Evolutionary conservation across 2,329 filamentous ascomycete species (phyloP), one percentile per base, ranked within the genome.

Genomic region (Emmonsia crescens): DNA sequence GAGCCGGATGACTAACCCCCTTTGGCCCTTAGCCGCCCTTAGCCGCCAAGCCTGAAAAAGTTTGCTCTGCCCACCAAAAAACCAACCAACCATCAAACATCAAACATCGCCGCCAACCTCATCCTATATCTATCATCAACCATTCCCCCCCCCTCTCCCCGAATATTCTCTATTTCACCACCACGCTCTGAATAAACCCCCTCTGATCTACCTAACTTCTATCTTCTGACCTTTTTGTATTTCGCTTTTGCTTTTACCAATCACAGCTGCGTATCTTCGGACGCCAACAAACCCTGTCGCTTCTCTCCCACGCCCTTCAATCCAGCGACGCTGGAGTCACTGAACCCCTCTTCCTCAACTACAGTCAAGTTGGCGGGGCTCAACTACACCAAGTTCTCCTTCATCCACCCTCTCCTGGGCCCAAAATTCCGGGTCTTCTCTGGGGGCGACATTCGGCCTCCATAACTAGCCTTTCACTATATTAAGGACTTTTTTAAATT

Each of bases 401-500:
- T 88, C 80, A 82, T 88, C 75, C 88, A 88, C 82, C 92, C 91
- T 85, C 89, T 96, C 81, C 87, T 93, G 77, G 91, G 91, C 83
- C 93, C 91, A 79, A 86, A 87, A 76, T 86, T 87, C 83, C 90
- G 91, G 91, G 91, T 95, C 86, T 93, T 93, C 78, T 87, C 87
- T 83, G 92, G 93, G 88, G 89, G 91, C 82, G 90, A 94, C 83
- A 94, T 91, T 82, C 93, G 96, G 80, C 93, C 94, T 76, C 93
- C 93, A 83, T 97, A 97, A 96, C 80, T 93, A 77, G 82, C 70
- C 75, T 76, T 76, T 68, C 67, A 66, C 63, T 63, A 64, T 64
- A 64, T 63, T 59, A 61, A 64, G 49, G 65, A 68, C 66, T 69
- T 74, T 76, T 74, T 71, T 68, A n/a, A n/a, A n/a, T 69, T 66